Base-by-base conservation (phyloP, 1,284 basidiomycete species). In the Agaricales sp. region DNA sequence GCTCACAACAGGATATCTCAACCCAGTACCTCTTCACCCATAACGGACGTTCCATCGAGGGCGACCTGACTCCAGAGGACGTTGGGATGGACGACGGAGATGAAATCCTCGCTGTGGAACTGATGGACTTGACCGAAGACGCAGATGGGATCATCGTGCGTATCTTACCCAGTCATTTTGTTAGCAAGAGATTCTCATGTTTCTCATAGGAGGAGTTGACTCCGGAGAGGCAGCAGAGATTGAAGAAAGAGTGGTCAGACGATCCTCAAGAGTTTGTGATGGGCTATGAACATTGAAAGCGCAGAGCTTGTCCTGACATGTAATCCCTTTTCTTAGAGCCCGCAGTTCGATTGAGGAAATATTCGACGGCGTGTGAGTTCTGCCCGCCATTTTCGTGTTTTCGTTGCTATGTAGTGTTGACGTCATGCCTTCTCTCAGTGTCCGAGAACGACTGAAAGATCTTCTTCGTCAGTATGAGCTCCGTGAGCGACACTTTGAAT, bases 401-500 rank as follows among this genome's bases (percentile, higher is more conserved):
- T n/a, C n/a, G n/a, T n/a, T n/a, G 45, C 47, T 50, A 26, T 35
- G 47, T n/a, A n/a, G n/a, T n/a, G n/a, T n/a, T n/a, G n/a, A n/a
- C n/a, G n/a, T n/a, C n/a, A 21, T 37, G 46, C 49, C 46, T 19
- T 37, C 50, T 48, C 43, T 22, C 56, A 89, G 87, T 51, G 79
- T 87, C 38, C 82, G 84, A 43, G 85, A 87, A 64, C 80, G 87
- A 43, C 69, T 91, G 62, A 91, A 89, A 61, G 83, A 88, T 55
- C 75, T 91, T 41, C 75, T 91, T 45, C 77, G 80, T 25, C 87
- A 90, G 59, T 91, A 91, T 58, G 83, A 91, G 59, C 77, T 89
- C 49, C 81, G 87, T 53, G 87, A 91, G 66, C 80, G 79, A 59
- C 87, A 91, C 70, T 91, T 90, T 56, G 88, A 90, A 65, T 88